Base-by-base conservation (phyloP, 768 basidiomycete genomes). In the Pulveroboletus ravenelii region DNA sequence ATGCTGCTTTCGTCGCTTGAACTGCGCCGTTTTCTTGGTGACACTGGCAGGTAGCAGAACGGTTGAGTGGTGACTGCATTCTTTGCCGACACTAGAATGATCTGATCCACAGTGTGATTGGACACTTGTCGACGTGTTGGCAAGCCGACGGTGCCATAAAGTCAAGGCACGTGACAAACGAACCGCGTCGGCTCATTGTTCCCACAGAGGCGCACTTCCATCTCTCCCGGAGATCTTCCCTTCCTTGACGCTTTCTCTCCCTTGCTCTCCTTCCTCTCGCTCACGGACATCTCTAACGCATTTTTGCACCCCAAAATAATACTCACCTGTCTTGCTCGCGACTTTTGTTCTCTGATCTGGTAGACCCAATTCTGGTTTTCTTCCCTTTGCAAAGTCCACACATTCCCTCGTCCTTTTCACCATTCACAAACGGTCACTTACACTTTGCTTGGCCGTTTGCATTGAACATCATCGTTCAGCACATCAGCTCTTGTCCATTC, bases 81-180 rank as follows among this genome's bases (percentile, higher is more conserved):
- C 25, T 27, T 23, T 23, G 20, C 25, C 25, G 25, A 27, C 4
- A 27, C 25, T 6, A 6, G 25, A 27, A 41, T 9, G 13, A 15
- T 41, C 39, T 41, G 23, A 15, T 13, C 20, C 6, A 14, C 8
- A 12, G 5, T 5, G 31, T 5, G 31, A 5, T 23, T 40, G 25
- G 25, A 27, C 15, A 15, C 12, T 25, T 29, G 29, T 31, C 41
- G n/a, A 30, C 17, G 17, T 30, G 41, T 18, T 30, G 41, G 25
- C 27, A 12, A 29, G 41, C 25, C 20, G 23, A 12, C 8, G 9
- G 14, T 25, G 23, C 6, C 38, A 31, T 34, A n/a, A 66, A 67
- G 38, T 66, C 62, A 66, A 66, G 53, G 25, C 65, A 69, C 65
- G 65, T 67, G 65, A 67, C 55, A 61, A 65, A 43, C 41, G 65